Base-by-base conservation (phyloP, 192 early-diverging fungal genomes). In the Rhizophagus sp. region DNA sequence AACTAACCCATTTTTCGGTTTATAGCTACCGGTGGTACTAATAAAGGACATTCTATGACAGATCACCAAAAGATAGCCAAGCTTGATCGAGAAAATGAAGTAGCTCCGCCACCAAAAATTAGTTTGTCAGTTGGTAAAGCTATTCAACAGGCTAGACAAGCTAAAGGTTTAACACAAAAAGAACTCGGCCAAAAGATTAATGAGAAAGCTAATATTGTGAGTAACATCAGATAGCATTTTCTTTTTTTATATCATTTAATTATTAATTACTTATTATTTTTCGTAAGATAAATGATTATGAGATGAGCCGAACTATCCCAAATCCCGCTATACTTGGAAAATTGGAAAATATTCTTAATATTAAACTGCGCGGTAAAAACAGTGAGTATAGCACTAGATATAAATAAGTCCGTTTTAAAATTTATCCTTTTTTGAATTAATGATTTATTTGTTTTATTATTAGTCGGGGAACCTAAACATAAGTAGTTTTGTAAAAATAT, bases 261-360 rank as follows among this genome's bases (percentile, higher is more conserved):
- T 75, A 30, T 30, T 30, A 30, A 30, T 30, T 30, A 30, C 30
- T 30, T 9, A 75, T 52, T 34, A 22, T 64, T 50, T 57, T 62
- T 79, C n/a, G 11, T 25, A 71, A 89, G 89, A 90, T 98, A 39
- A 91, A 92, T 81, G 97, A 97, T 83, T 99, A 97, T 81, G 97
- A 99, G 86, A 84, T 87, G 76, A 94, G 95, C 5, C 89, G 90
- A 82, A 92, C 92, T 44, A 93, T 95, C 78, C 96, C 96, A 71
- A 97, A 96, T 87, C 96, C 96, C 84, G 94, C 97, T 86, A 86
- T 97, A 67, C 88, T 99, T 34, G 88, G 86, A 33, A 97, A 97
- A 86, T 84, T 99, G 84, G 97, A 99, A 89, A 88, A 95, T 39
- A 91, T 87, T 24, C 85, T 99, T 57, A 95, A 92, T 61, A 90